phyloP scores from a whole-genome alignment of 768 basidiomycete genomes.

The Podaxis sp. region DNA sequence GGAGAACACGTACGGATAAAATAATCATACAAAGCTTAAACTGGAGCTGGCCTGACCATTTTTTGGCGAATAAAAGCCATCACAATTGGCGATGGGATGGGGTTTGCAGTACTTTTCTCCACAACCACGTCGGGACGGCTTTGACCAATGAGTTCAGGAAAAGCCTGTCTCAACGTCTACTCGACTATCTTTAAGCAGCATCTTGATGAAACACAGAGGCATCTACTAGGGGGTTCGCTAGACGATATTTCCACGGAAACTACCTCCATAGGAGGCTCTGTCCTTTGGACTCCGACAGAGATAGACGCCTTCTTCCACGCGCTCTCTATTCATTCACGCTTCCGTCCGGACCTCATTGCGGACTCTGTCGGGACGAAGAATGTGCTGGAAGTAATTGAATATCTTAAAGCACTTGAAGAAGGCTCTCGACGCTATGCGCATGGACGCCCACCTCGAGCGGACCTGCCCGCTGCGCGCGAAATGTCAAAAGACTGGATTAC shows the following conservation, averaged over 20 bases:
- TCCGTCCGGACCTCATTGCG: constrained; percentile 78
- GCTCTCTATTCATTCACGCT: constrained; percentile 64
- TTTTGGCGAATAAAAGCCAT: not conserved
- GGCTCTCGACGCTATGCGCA: constrained; percentile 20
- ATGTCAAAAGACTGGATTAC: constrained; percentile 49
- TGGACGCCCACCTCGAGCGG: constrained; percentile 62
- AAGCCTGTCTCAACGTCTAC: not conserved
- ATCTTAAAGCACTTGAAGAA: constrained; percentile 55
- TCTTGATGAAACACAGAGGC: not conserved
- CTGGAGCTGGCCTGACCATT: not conserved
- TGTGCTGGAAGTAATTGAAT: constrained; percentile 64
- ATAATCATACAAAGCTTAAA: not conserved
- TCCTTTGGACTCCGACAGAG: constrained; percentile 66
- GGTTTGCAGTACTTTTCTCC: no score
- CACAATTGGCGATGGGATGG: no score
- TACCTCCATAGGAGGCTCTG: constrained; percentile 15
- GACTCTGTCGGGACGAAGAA: constrained; percentile 64
- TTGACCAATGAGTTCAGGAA: not conserved
- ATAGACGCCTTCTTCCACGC: constrained; percentile 72
- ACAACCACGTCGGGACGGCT: no score
- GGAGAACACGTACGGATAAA: not conserved
- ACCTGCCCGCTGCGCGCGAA: constrained; percentile 62
- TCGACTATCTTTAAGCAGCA: not conserved
- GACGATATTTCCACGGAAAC: not conserved
- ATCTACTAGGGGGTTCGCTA: not conserved